Percentiles rank a stretch among this genome's conserved stretches.
Evolutionary conservation across 2,329 filamentous ascomycete genomes (phyloP).

Genomic region (Aureobasidium sp.): DNA sequence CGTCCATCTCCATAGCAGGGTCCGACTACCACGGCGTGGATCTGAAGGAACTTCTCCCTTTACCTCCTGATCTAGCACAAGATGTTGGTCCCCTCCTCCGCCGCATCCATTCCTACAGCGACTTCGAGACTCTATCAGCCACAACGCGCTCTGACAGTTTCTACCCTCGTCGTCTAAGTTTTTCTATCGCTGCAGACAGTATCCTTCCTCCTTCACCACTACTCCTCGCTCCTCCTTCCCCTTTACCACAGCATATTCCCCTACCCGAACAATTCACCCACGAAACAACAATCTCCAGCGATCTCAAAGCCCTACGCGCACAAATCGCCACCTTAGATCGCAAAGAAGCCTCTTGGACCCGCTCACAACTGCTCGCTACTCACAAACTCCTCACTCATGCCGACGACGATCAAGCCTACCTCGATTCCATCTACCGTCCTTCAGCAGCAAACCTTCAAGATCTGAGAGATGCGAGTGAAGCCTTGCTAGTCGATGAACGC

Average conservation of each 20-base stretch:
- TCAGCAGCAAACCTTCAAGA: conserved; percentile 63
- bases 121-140: conserved; percentile 19
- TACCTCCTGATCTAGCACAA: conserved; percentile 42
- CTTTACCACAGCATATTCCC: not conserved
- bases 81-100: conserved; percentile 46
- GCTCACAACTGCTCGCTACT: conserved; percentile 49
- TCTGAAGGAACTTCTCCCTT: conserved; percentile 47
- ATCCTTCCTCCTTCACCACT: conserved; percentile 40
- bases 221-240: not conserved
- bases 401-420: conserved; percentile 55
- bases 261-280: not conserved
- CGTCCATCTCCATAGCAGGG: conserved; percentile 44
- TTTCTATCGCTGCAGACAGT: conserved; percentile 68
- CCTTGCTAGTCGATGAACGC: conserved; percentile 63
- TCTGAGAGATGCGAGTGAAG: conserved; percentile 59
- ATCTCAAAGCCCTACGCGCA: conserved; percentile 38
- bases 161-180: conserved; percentile 67
- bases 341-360: conserved; percentile 55
- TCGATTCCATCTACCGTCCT: conserved; percentile 62
- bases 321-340: conserved; percentile 47
- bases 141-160: conserved; percentile 42
- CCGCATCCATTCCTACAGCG: conserved; percentile 49
- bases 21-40: conserved; percentile 55
- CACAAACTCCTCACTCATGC: conserved; percentile 55
- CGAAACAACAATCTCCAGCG: conserved; percentile 8